phyloP scores from a whole-genome alignment of 1,139 yeast species.

The Kluyveromyces sp. region DNA sequence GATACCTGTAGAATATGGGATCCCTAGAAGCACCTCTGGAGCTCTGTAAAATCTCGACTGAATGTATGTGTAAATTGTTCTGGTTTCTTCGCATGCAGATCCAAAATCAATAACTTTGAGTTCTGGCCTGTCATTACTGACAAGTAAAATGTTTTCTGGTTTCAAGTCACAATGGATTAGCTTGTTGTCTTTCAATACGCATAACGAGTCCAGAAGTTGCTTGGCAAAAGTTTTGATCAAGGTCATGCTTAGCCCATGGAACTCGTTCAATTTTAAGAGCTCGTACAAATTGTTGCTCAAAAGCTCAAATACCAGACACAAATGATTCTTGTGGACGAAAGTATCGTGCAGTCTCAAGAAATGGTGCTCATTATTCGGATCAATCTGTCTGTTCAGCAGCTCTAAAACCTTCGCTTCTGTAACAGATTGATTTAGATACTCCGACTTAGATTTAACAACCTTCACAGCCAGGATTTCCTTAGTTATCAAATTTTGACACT shows the following conservation, averaged over 20 bases:
- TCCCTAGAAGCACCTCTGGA: constrained; percentile 89
- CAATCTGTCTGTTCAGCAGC: constrained; percentile 66
- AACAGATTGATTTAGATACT: constrained; percentile 83
- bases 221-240: constrained; percentile 70
- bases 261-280: constrained; percentile 85
- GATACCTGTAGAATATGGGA: constrained; percentile 84
- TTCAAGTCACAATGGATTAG: constrained; percentile 94
- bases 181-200: constrained; percentile 73
- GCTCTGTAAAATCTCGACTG: constrained; percentile 94
- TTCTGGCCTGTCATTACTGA: constrained; percentile 78
- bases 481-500: constrained; percentile 85
- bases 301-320: constrained; percentile 87
- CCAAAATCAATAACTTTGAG: constrained; percentile 96
- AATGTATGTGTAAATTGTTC: constrained; percentile 85
- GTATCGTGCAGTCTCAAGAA: constrained; percentile 77
- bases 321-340: constrained; percentile 85
- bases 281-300: constrained; percentile 86
- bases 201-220: constrained; percentile 75
- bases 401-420: constrained; percentile 87
- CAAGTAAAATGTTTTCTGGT: constrained; percentile 86
- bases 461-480: constrained; percentile 92
- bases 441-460: constrained; percentile 88
- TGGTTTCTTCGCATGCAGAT: constrained; percentile 87
- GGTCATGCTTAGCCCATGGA: constrained; percentile 80
- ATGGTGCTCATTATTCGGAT: constrained; percentile 61